Percentiles rank a stretch among this genome's conserved stretches.
Evolutionary conservation across 345 rosid species (phyloP).

Genomic region (Trapa incisa): DNA sequence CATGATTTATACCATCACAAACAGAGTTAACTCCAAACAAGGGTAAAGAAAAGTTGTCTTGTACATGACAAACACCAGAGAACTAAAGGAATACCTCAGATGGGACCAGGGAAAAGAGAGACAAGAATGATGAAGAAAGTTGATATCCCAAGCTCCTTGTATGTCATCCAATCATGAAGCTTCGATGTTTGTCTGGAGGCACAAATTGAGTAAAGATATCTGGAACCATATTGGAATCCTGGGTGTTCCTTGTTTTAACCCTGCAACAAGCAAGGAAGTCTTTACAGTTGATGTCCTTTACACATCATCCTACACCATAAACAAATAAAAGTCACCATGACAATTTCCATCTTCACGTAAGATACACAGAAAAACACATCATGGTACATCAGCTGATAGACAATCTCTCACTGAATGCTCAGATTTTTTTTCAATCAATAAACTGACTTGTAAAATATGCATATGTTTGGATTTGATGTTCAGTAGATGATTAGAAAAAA

Average conservation of each 20-base stretch:
- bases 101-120: neutral
- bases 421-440: too few species aligned
- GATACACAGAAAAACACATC: too few species aligned
- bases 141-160: neutral
- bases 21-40: too few species aligned
- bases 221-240: neutral
- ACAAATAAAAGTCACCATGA: too few species aligned
- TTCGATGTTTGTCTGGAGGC: neutral
- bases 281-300: neutral
- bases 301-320: neutral
- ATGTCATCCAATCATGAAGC: neutral
- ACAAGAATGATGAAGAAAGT: neutral
- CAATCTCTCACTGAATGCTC: too few species aligned
- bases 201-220: neutral
- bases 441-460: too few species aligned
- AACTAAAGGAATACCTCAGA: neutral
- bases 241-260: neutral
- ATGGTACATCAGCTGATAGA: too few species aligned
- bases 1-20: too few species aligned
- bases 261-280: constrained; percentile 2
- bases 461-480: too few species aligned
- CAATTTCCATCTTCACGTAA: too few species aligned
- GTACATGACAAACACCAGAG: neutral
- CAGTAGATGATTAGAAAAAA: too few species aligned
- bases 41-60: neutral